Evolutionary conservation across 1,139 yeast genomes (phyloP), one percentile per base, ranked within the genome.

Genomic region (Debaryomyces subglobosus): DNA sequence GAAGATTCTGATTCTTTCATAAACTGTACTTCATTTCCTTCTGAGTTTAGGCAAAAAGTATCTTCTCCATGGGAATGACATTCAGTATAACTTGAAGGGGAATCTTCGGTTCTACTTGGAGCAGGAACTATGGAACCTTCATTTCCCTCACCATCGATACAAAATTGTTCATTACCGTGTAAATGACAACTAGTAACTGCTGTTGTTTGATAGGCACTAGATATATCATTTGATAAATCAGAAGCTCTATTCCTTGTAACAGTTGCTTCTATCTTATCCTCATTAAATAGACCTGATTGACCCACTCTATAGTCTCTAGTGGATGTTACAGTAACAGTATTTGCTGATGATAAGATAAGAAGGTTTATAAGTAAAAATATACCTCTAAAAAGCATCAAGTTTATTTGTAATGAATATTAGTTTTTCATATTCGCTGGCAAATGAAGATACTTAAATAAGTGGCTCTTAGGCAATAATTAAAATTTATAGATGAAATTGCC

Each of bases 111-210:
- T 23, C 55, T 51, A 2, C 61, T 55, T 10, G 71, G 71, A 1
- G 66, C 59, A 4, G 74, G 74, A 4, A 52, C 44, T 12, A 69
- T 61, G 3, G 48, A 48, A 5, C 74, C 74, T 50, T 69, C 73
- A 18, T 39, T 50, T 4, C 72, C 72, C 10, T 56, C 39, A 1
- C 59, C 61, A 43, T 67, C 64, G 3, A 62, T 25, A 52, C 74
- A 69, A 39, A 51, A 59, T 34, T 59, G 64, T 4, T 51, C 53
- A 2, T 56, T 37, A 3, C 61, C 71, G 49, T 68, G 72, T 44
- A 61, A 59, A 46, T 69, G 73, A 47, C 74, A 69, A 13, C 55
- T 60, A 4, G 67, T 61, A 10, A 66, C 56, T 4, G 52, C 55
- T 13, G 54, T 47, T 1, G 55, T 46, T 21, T 53, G 56, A n/a